Conservation (phyloP, 129 eudicot genomes). For the Lactuca saligna region DNA sequence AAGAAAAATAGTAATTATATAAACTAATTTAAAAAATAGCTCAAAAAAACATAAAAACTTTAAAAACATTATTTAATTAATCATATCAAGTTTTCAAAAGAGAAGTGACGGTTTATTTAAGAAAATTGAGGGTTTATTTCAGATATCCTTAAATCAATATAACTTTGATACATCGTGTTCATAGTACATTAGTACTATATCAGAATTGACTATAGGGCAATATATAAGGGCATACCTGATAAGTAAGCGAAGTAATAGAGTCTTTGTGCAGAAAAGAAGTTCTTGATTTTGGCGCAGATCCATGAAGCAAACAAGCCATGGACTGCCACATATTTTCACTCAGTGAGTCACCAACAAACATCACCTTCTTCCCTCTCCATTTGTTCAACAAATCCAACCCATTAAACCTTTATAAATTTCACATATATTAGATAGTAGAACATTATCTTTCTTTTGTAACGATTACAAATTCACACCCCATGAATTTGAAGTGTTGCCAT, state of each 20-base stretch:
- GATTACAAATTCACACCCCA: too few species aligned
- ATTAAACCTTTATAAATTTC: constrained; percentile 40
- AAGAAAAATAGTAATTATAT: too few species aligned
- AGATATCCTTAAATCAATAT: too few species aligned
- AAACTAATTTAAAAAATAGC: too few species aligned
- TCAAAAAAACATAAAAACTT: too few species aligned
- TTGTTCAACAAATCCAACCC: constrained; percentile 50
- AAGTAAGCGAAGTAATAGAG: constrained; percentile 54
- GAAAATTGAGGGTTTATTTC: too few species aligned
- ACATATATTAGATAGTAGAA: not conserved
- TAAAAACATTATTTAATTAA: too few species aligned
- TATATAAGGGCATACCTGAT: constrained; percentile 45
- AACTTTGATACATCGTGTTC: not conserved
- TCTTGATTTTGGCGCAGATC: constrained; percentile 33
- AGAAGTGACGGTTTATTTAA: too few species aligned
- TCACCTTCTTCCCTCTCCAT: constrained; percentile 53
- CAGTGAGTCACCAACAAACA: constrained; percentile 68
- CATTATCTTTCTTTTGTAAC: too few species aligned
- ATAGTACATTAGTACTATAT: not conserved
- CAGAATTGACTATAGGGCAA: not conserved
- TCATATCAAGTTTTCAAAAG: too few species aligned
- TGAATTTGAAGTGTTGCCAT: not conserved
- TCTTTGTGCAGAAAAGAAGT: constrained; percentile 31
- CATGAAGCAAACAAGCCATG: constrained; percentile 57
- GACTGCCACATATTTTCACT: constrained; percentile 65